Evolutionary conservation across 2,329 filamentous ascomycete genomes (phyloP).

Genomic region (Septoria linicola): DNA sequence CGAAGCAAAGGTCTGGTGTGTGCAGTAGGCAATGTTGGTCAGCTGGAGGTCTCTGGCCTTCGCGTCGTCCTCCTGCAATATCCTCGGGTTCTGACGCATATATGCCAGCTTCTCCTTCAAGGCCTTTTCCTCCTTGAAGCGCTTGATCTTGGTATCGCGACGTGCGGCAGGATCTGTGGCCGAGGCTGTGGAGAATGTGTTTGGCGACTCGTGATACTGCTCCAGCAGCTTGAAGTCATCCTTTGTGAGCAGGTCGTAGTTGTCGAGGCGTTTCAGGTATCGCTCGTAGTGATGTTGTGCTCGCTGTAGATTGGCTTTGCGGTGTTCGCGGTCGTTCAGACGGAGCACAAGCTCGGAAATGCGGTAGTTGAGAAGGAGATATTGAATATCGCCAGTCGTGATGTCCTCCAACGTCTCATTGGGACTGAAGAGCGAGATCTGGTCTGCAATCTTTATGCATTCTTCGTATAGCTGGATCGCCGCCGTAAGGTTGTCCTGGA

Average conservation of each 20-base stretch:
- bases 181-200: constrained; percentile 70
- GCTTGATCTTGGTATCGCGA: constrained; percentile 79
- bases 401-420: constrained; percentile 91
- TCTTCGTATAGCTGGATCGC: constrained; percentile 71
- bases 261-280: constrained; percentile 74
- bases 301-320: constrained; percentile 61
- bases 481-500: constrained; percentile 64
- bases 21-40: constrained; percentile 68
- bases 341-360: constrained; percentile 77
- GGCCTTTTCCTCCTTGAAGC: constrained; percentile 81
- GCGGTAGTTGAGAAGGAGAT: constrained; percentile 74
- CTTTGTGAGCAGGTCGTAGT: constrained; percentile 69
- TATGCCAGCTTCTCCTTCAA: constrained; percentile 80
- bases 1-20: constrained; percentile 78
- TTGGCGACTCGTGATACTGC: constrained; percentile 68
- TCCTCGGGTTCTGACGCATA: constrained; percentile 58
- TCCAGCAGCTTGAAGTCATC: constrained; percentile 69
- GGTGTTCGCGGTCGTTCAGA: constrained; percentile 58
- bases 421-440: constrained; percentile 79
- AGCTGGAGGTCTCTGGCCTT: constrained; percentile 76
- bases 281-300: constrained; percentile 72
- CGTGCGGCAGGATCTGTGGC: constrained; percentile 65
- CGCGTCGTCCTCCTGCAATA: constrained; percentile 75
- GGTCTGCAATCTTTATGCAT: constrained; percentile 66
- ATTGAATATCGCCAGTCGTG: constrained; percentile 77